Base-by-base conservation (phyloP, 495 filamentous ascomycete genomes). In the Xylaria curta region DNA sequence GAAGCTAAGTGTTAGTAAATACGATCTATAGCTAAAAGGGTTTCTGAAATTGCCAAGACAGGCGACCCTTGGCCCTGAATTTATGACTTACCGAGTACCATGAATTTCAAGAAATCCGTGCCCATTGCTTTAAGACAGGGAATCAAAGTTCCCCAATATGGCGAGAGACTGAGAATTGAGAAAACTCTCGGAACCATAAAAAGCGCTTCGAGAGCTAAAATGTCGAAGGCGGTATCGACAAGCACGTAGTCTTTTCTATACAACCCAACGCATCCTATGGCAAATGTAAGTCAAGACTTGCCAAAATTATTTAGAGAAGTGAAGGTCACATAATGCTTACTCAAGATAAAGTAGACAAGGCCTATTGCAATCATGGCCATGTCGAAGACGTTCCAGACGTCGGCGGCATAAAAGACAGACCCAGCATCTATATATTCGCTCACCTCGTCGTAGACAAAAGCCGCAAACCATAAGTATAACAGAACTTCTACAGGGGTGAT, bases 41-140 rank as follows among this genome's bases (percentile, higher is more conserved):
- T 38, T 15, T 42, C 24, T 53, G 10, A 33, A 31, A 21, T 46
- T 56, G 36, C n/a, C 31, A 58, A 42, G 46, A 31, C n/a, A 49
- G 40, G 21, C 21, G 12, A 46, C n/a, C 38, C 13, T 1, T 31
- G 9, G 28, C 26, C 36, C 7, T 31, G 15, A 1, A 31, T 49
- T 24, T 46, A 31, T 36, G 19, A 71, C 69, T 71, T 12, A 71
- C 69, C 69, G n/a, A 97, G 85, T 15, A 93, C 90, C 78, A 95
- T 88, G 80, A 97, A 97, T 72, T 95, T 95, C 76, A 96, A 81
- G 76, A 97, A 97, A 70, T 96, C 93, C 82, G 94, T 97, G 24
- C 93, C 94, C 94, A 96, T 96, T 81, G 96, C 93, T 79, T 94
- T 95, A 61, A 97, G 85, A 73, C 94, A 94, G 4, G 93, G 94